These are phyloP conservation scores for Solanum chacoense DNA, from an alignment of 305 asterid genomes.

Conservation along the genomic window DNA sequence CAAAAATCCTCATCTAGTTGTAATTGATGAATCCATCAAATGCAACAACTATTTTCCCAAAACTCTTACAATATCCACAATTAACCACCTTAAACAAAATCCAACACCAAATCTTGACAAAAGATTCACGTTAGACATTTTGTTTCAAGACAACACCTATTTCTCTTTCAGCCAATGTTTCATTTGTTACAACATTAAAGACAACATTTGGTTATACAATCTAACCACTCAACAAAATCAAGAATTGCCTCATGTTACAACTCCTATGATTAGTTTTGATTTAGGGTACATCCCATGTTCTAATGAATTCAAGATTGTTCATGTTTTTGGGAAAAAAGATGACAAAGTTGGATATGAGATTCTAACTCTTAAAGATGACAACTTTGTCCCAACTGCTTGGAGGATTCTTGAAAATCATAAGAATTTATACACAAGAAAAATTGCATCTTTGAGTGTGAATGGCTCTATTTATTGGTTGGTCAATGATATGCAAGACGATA, in stretches of 20 bases:
- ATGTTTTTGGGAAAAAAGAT: not conserved
- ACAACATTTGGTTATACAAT: not conserved
- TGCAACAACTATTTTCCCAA: not conserved
- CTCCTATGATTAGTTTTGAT: not conserved
- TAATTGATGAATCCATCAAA: not conserved
- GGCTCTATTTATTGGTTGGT: not conserved
- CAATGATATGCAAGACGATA: not conserved
- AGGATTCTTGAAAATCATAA: not conserved
- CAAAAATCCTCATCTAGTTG: not conserved
- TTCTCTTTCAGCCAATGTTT: not conserved
- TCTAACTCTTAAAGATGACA: not conserved
- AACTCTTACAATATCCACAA: not conserved
- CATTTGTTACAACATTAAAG: not conserved
- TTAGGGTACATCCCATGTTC: not conserved
- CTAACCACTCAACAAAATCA: not conserved
- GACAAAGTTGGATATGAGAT: not conserved
- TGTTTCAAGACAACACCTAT: not conserved
- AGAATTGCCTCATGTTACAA: not conserved
- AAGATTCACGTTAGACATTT: not conserved
- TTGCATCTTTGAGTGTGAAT: not conserved
- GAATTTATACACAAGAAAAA: not conserved
- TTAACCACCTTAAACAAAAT: not conserved
- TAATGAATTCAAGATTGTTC: not conserved
- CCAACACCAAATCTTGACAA: not conserved
- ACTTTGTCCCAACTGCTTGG: not conserved